Percentiles rank a stretch among this genome's conserved stretches.
These are phyloP conservation scores for Entoloma clypeatum DNA, from an alignment of 1,284 basidiomycete genomes.

Conservation along the genomic window DNA sequence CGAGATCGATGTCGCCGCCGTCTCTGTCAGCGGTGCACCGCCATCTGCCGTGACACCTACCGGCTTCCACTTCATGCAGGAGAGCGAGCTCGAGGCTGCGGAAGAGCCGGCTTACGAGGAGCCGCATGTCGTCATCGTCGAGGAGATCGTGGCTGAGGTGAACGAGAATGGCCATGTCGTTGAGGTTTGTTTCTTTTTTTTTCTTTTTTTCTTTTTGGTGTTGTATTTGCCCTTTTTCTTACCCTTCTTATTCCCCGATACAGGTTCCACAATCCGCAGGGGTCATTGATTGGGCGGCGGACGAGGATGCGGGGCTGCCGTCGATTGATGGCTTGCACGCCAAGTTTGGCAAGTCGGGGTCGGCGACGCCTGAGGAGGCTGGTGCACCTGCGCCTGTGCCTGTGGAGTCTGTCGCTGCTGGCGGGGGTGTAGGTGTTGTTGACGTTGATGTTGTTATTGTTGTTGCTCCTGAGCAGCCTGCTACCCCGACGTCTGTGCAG, in stretches of 20 bases:
- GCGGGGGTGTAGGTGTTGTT: too few species aligned
- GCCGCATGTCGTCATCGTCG: constrained; percentile 12
- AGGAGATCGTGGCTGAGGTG: constrained; percentile 25
- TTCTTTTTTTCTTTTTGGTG: constrained; percentile 16
- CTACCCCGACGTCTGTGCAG: constrained; percentile 27
- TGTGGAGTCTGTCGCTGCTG: too few species aligned
- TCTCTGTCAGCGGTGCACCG: constrained; percentile 35
- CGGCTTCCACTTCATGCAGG: constrained; percentile 74
- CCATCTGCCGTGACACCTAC: constrained; percentile 39
- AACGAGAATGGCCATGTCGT: constrained; percentile 31
- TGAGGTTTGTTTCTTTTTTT: constrained; percentile 22
- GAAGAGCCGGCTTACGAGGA: constrained; percentile 11
- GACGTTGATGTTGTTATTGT: too few species aligned
- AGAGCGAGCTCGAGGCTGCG: constrained; percentile 62
- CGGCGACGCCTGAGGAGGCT: constrained; percentile 58
- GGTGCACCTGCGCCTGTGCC: too few species aligned
- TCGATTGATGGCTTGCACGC: constrained; percentile 55
- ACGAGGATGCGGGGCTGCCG: constrained; percentile 55
- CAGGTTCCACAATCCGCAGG: constrained; percentile 22
- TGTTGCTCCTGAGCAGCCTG: constrained; percentile 33
- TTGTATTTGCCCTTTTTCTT: constrained; percentile 1
- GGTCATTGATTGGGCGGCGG: constrained; percentile 59
- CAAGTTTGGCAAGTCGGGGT: constrained; percentile 46
- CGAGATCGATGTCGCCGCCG: constrained; percentile 26
- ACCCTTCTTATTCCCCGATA: constrained; percentile 3